Evolutionary conservation across 2,329 filamentous ascomycete genomes (phyloP), one percentile per base, ranked within the genome.

Genomic region (Fusarium multiceps): DNA sequence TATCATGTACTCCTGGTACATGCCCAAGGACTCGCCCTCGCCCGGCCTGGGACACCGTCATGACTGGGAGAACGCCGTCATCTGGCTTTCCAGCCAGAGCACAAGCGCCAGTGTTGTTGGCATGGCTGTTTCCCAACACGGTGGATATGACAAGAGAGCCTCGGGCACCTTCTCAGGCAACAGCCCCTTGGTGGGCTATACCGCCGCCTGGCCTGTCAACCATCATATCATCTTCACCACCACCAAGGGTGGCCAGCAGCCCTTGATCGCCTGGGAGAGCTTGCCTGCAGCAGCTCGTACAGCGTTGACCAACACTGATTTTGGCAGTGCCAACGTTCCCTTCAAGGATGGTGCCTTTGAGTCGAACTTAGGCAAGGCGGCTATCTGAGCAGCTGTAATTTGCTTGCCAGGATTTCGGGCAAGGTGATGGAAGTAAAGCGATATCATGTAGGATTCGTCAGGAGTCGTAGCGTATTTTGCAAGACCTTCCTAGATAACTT

Each of bases 1-100:
- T 55, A 78, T 83, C 66, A 82, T 83, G 81, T 83, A 82, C 71
- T 76, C 80, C 5, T 83, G 82, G 82, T 85, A 83, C 69, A 79
- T 84, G 73, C 83, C 83, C 48, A 85, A 85, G 75, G 83, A 85
- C 55, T 74, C 69, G 12, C 72, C 73, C 12, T 71, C 65, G 5
- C 25, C 65, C 4, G 73, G 73, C 9, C 55, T 71, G 68, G 80
- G 73, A 77, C 82, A 51, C 16, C 72, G 71, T 1, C 74, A 76
- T 30, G 74, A 76, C 47, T 76, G 74, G 74, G 74, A 76, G 49
- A 72, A 73, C 46, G 49, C 62, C n/a, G 71, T 76, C 23, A 66
- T 76, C 37, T 76, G 74, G 74, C 55, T 75, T 73, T 69, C 27
- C 75, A 72, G 73, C 55, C 59, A 66, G 46, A 74, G 72, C 49